Percentiles rank a stretch among this genome's conserved stretches.
phyloP scores from a whole-genome alignment of 345 rosid species.

The Kernera saxatilis region DNA sequence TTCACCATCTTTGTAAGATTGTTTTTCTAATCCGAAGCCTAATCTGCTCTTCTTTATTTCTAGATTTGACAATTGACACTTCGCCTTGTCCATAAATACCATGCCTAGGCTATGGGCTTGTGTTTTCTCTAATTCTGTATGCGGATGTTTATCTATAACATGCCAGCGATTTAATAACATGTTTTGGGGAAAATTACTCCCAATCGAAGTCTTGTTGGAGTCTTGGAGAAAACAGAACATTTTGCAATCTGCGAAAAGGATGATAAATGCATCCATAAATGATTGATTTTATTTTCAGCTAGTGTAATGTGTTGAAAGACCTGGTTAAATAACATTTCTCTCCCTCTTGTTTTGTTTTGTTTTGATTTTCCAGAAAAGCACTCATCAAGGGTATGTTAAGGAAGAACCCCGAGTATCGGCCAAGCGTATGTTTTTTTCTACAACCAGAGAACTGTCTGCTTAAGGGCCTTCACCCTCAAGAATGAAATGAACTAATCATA shows the following conservation, averaged over 20 bases:
- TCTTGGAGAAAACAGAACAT: not conserved
- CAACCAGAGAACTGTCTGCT: constrained; percentile 8
- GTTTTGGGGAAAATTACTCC: not conserved
- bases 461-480: constrained; percentile 1
- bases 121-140: not conserved
- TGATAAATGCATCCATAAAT: not conserved
- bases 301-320: not conserved
- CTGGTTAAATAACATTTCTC: not conserved
- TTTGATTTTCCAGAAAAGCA: constrained; percentile 56
- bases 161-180: not conserved
- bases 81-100: not conserved
- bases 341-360: not conserved
- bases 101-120: not conserved
- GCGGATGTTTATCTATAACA: not conserved
- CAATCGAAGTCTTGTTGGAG: not conserved
- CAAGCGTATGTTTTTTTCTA: constrained; percentile 56
- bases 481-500: constrained; percentile 21
- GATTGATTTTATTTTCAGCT: not conserved
- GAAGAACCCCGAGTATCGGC: constrained; percentile 96
- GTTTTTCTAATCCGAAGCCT: not conserved
- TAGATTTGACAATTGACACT: constrained; percentile 9
- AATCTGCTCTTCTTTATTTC: not conserved
- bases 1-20: constrained; percentile 85
- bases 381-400: constrained; percentile 94
- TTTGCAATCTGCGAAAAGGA: not conserved